Evolutionary conservation across 129 eudicot species (phyloP), one percentile per base, ranked within the genome.

Genomic region (Sambucus nigra): DNA sequence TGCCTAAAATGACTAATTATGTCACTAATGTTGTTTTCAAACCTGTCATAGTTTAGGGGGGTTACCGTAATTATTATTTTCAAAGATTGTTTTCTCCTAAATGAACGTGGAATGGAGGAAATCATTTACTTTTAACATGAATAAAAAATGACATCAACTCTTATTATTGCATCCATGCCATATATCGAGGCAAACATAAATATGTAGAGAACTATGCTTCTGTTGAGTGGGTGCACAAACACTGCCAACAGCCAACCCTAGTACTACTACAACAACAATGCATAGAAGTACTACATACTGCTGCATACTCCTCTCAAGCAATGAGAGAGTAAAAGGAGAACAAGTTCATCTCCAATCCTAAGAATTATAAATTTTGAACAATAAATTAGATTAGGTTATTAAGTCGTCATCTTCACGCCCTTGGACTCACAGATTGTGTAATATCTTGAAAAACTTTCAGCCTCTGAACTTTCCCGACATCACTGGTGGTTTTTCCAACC

Each of bases 261-360:
- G 38, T 9, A 31, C 38, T 15, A 35, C 42, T 15, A 35, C 42
- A 12, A 7, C 38, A 5, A 31, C 38, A 1, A 35, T 1, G 13
- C 13, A 35, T 15, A 12, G 38, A 9, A 5, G 38, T n/a, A n/a
- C n/a, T n/a, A 9, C 38, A 31, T 9, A 31, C 38, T 31, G 5
- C 38, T 31, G 5, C 42, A 12, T 35, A 12, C 42, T 35, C 9
- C 42, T 35, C 42, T 47, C 19, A 31, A 19, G 57, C 25, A 61
- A 57, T 55, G 13, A 51, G 26, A 64, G 32, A 28, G n/a, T n/a
- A n/a, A 38, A 41, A 63, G 94, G 93, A 89, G 97, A 89, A 89
- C 83, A 89, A 89, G 97, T 72, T 66, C 75, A 84, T 89, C 97
- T 89, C 94, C 87, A 61, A n/a, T 74, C 50, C 80, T 79, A 55